Conservation (phyloP, 169 alveolate genomes). For the Plasmodium vivax region DNA sequence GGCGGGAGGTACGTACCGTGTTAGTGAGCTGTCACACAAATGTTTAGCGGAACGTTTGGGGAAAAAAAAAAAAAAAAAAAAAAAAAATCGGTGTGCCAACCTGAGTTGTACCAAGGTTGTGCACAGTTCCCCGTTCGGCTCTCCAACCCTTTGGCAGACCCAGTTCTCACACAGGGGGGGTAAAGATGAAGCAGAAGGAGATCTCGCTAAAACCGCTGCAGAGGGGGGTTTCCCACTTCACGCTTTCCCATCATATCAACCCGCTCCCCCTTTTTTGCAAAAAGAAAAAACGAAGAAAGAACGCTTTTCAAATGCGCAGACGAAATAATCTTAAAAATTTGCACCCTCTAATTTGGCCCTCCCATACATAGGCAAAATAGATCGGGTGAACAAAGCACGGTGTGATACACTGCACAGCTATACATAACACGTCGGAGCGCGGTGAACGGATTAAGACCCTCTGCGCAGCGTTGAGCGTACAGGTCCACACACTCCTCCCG, state of each 20-base stretch:
- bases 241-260: neutral
- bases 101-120: neutral
- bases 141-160: neutral
- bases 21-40: neutral
- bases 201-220: neutral
- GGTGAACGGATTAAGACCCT: neutral
- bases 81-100: neutral
- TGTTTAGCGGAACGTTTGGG: neutral
- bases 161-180: neutral
- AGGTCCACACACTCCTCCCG: neutral
- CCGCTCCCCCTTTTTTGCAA: neutral
- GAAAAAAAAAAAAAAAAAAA: neutral
- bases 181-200: neutral
- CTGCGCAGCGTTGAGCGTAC: neutral
- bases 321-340: neutral
- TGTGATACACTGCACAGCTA: neutral
- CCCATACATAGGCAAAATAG: neutral
- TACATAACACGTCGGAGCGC: neutral
- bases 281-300: neutral
- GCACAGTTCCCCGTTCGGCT: neutral
- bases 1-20: neutral
- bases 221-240: neutral
- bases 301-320: neutral
- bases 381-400: neutral
- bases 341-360: neutral